Base-by-base conservation (phyloP, 2,329 filamentous ascomycete species). In the Botryotinia convoluta region DNA sequence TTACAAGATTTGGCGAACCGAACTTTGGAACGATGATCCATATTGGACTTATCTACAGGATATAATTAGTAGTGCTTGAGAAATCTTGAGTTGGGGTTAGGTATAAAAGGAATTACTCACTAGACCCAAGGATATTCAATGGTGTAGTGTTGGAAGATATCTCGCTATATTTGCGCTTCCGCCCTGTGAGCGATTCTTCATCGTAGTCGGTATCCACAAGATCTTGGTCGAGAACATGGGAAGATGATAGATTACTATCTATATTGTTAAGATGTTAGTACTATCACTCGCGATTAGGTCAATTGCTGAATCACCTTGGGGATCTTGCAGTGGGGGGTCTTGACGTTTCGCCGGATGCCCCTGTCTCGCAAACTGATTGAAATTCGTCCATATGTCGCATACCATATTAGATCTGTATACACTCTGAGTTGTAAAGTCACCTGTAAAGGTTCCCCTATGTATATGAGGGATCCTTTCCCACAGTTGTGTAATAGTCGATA, bases 311-410 rank as follows among this genome's bases (percentile, higher is more conserved):
- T 42, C 4, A 42, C 42, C 42, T 42, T 16, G n/a, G n/a, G n/a
- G n/a, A n/a, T n/a, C n/a, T n/a, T n/a, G n/a, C n/a, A n/a, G n/a
- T n/a, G n/a, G n/a, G n/a, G n/a, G n/a, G n/a, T n/a, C n/a, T n/a
- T 42, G 42, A n/a, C 3, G 22, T 51, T 51, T 51, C 10, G 18
- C 63, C 22, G 44, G 20, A 3, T n/a, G n/a, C 22, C 6, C 48
- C 22, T n/a, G 9, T n/a, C 48, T 51, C 22, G n/a, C 48, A 51
- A 51, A 51, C 3, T 26, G 14, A 48, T 67, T 67, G 44, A 67
- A 67, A 67, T 67, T 67, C 45, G 29, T 67, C 63, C 29, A 67
- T 48, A 51, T 22, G 44, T 67, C 45, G 20, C 22, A 51, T 37
- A 67, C 63, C n/a, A 67, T 67, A 26, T 20, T 26, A 48, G 6